Evolutionary conservation across 2,329 filamentous ascomycete species (phyloP).

Genomic region (Conoideocrella luteorostrata): DNA sequence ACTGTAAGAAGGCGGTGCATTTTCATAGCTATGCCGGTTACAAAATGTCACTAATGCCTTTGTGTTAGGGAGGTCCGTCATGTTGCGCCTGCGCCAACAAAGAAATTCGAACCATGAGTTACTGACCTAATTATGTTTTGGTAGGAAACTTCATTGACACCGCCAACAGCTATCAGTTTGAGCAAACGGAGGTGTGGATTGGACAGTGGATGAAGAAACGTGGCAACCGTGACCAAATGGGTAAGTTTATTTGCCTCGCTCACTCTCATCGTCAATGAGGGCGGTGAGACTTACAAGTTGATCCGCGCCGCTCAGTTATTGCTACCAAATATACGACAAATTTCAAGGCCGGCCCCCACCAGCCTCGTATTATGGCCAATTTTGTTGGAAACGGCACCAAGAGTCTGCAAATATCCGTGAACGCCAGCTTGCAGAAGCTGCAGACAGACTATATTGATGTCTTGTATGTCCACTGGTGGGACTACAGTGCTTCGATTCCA

Average conservation of each 20-base stretch:
- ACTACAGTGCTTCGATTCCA: conserved; percentile 57
- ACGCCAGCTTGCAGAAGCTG: conserved; percentile 52
- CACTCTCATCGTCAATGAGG: background rate
- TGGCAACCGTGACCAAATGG: conserved; percentile 59
- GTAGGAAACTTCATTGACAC: conserved; percentile 69
- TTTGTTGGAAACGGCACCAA: conserved; percentile 56
- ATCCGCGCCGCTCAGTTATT: conserved; percentile 42
- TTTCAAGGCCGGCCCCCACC: conserved; percentile 38
- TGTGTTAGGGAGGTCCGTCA: conserved; percentile 20
- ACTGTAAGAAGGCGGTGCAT: background rate
- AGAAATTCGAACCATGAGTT: background rate
- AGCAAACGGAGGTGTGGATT: conserved; percentile 58
- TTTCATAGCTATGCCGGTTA: background rate
- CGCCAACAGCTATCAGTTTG: conserved; percentile 59
- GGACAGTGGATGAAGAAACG: conserved; percentile 65
- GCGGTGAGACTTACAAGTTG: background rate
- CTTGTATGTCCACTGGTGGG: conserved; percentile 61
- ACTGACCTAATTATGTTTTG: background rate
- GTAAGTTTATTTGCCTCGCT: conserved; percentile 25
- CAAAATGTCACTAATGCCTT: background rate
- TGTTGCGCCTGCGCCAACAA: background rate
- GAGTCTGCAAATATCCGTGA: conserved; percentile 49
- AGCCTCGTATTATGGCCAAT: conserved; percentile 42
- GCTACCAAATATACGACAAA: conserved; percentile 64
- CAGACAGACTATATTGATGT: conserved; percentile 65